These are phyloP conservation scores for Polyrhizophydium stewartii DNA, from an alignment of 371 early-diverging fungal species.

Conservation along the genomic window DNA sequence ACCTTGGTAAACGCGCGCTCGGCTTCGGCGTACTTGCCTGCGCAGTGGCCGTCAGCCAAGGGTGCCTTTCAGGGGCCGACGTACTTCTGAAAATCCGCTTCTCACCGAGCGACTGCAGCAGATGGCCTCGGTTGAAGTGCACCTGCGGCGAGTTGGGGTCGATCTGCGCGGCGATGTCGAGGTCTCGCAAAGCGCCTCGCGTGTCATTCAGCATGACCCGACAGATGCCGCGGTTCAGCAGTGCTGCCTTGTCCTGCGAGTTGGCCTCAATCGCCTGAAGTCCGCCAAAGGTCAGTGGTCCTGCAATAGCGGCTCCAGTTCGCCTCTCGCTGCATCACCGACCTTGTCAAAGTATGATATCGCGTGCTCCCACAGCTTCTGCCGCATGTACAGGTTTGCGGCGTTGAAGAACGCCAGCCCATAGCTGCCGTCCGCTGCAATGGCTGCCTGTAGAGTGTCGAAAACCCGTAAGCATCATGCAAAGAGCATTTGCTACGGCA, in stretches of 20 bases:
- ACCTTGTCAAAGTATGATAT: slow-evolving; percentile 24
- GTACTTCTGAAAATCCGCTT: not conserved
- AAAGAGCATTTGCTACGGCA: not conserved
- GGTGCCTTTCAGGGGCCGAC: not conserved
- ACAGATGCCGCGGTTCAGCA: slow-evolving; percentile 42
- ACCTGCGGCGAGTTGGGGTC: slow-evolving; percentile 22
- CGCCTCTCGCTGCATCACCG: not conserved
- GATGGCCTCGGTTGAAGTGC: slow-evolving; percentile 35
- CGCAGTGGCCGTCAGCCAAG: not conserved
- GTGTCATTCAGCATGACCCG: slow-evolving; percentile 30
- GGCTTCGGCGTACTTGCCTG: slow-evolving; percentile 26
- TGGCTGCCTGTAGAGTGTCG: slow-evolving; percentile 20
- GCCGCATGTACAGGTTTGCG: slow-evolving; percentile 41
- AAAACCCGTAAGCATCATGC: not conserved
- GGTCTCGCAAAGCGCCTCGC: slow-evolving; percentile 27
- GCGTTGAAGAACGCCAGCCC: slow-evolving; percentile 42
- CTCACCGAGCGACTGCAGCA: slow-evolving; percentile 27
- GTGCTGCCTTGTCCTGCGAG: slow-evolving; percentile 21
- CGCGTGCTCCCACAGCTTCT: slow-evolving; percentile 40
- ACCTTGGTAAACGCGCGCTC: slow-evolving; percentile 31
- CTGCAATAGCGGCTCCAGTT: not conserved
- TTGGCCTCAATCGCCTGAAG: slow-evolving; percentile 16
- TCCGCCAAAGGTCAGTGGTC: not conserved
- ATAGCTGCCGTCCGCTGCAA: slow-evolving; percentile 27
- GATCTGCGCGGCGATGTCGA: slow-evolving; percentile 18